Conservation (phyloP, 805 yeast species). For the Torulaspora franciscae region DNA sequence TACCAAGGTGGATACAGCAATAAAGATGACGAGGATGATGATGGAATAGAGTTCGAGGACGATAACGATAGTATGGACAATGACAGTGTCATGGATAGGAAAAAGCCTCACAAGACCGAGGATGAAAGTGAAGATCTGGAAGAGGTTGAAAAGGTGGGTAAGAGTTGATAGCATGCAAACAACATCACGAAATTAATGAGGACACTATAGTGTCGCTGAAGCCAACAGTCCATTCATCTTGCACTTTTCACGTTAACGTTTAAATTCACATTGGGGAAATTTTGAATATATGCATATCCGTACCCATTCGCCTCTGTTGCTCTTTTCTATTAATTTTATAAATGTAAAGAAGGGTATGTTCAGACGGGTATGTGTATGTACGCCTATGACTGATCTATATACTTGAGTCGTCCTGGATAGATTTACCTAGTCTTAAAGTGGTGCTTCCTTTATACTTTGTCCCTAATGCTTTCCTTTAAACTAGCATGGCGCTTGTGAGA, state of each 20-base stretch:
- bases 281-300: neutral
- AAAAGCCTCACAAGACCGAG: slow-evolving; percentile 31
- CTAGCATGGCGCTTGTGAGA: too few relatives aligned
- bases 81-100: slow-evolving; percentile 36
- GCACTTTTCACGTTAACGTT: slow-evolving; percentile 1
- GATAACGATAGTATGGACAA: slow-evolving; percentile 34
- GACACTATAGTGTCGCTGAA: neutral
- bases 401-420: slow-evolving; percentile 4
- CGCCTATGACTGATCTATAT: neutral
- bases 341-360: neutral
- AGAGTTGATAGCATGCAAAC: slow-evolving; percentile 15
- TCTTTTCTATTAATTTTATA: slow-evolving; percentile 3
- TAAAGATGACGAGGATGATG: slow-evolving; percentile 42
- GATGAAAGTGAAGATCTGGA: slow-evolving; percentile 36
- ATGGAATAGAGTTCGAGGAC: slow-evolving; percentile 34
- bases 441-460: too few relatives aligned
- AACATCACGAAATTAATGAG: neutral
- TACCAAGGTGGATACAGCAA: slow-evolving; percentile 35
- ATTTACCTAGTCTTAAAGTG: neutral
- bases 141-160: slow-evolving; percentile 27
- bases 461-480: too few relatives aligned
- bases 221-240: neutral
- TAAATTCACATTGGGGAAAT: neutral
- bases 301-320: neutral
- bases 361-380: neutral